Conservation (phyloP, 345 rosid species). For the Sonneratia alba region DNA sequence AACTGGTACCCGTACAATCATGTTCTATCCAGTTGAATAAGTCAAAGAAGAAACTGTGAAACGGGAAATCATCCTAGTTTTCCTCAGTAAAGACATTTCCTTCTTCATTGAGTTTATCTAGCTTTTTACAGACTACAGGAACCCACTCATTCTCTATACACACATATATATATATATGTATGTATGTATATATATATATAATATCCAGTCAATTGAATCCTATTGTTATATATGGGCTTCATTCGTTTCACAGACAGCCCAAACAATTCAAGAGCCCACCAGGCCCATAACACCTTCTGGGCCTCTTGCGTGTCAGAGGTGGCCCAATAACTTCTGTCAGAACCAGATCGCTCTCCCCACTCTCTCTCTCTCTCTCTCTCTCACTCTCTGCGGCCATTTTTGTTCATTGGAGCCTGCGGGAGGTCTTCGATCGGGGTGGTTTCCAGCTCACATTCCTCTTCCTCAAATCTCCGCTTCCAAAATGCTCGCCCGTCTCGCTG, state of each 20-base stretch:
- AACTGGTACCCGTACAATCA: too few species aligned
- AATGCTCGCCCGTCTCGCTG: constrained; percentile 77
- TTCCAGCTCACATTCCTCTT: constrained; percentile 3
- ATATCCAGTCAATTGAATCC: too few species aligned
- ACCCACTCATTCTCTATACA: too few species aligned
- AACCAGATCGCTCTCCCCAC: neutral
- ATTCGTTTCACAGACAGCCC: neutral
- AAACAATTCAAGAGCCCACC: neutral
- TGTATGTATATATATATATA: too few species aligned
- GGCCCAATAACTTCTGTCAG: neutral
- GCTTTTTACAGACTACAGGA: too few species aligned
- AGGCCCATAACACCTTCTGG: neutral
- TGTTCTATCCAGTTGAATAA: too few species aligned
- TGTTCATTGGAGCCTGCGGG: neutral
- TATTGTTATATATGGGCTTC: too few species aligned
- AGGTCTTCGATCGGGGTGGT: neutral
- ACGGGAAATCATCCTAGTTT: too few species aligned
- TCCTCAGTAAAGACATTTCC: too few species aligned
- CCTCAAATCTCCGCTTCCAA: constrained; percentile 14
- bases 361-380: constrained; percentile 1
- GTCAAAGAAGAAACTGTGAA: too few species aligned
- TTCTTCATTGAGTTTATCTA: too few species aligned
- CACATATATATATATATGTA: too few species aligned
- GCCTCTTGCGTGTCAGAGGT: neutral
- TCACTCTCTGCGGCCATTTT: neutral